These are phyloP conservation scores for Tetrapisispora nanseiensis DNA, from an alignment of 805 yeast species.

Conservation along the genomic window DNA sequence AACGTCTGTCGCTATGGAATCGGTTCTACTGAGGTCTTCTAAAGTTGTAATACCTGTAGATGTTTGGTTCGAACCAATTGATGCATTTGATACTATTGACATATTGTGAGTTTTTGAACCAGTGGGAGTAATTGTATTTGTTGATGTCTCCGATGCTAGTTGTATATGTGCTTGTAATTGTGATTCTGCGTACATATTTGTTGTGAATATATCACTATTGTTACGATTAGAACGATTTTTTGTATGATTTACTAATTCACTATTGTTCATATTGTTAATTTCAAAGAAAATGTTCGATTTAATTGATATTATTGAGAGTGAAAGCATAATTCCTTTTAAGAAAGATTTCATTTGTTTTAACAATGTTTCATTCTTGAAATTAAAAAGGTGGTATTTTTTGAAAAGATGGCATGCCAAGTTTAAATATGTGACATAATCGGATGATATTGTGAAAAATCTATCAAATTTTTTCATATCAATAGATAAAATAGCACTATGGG, in stretches of 20 bases:
- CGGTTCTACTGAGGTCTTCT: neutral
- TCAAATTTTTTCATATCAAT: slow-evolving; percentile 43
- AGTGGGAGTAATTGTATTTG: neutral
- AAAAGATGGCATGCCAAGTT: slow-evolving; percentile 4
- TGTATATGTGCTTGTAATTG: too few species aligned
- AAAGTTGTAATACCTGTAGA: neutral
- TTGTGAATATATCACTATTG: too few species aligned
- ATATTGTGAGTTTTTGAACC: neutral
- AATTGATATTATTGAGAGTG: slow-evolving; percentile 54
- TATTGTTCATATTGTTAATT: neutral
- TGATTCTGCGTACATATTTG: too few species aligned
- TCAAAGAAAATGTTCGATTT: slow-evolving; percentile 51
- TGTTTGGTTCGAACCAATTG: neutral
- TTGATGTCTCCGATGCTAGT: too few species aligned
- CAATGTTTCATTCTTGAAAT: neutral
- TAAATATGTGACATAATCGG: slow-evolving; percentile 1
- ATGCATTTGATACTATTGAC: neutral
- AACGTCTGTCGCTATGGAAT: neutral
- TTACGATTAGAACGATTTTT: neutral
- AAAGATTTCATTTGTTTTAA: slow-evolving; percentile 28
- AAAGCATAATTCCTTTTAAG: slow-evolving; percentile 42
- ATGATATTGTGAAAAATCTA: slow-evolving; percentile 32
- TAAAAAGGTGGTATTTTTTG: neutral
- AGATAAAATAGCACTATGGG: slow-evolving; percentile 42
- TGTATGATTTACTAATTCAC: neutral